Evolutionary conservation across 805 yeast genomes (phyloP).

Genomic region (Diddensiella santjacobensis): DNA sequence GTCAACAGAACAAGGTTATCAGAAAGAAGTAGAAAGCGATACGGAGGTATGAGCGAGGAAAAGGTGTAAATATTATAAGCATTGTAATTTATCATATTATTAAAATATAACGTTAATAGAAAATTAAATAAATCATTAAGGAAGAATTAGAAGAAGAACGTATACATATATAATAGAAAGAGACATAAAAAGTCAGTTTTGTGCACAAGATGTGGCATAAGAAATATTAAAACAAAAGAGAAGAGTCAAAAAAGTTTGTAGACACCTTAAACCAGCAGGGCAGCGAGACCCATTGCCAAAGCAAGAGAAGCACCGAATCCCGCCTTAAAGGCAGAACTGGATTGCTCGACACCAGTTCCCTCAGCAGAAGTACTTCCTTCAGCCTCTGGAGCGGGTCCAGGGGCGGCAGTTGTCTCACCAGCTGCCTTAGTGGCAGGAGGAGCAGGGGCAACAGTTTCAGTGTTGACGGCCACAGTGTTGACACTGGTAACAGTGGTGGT

Average conservation of each 20-base stretch:
- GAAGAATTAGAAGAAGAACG: neutral
- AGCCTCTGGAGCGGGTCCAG: neutral
- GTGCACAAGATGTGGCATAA: neutral
- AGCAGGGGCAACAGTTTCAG: constrained; percentile 4
- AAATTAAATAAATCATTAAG: neutral
- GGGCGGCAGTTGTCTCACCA: neutral
- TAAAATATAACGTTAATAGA: too few relatives aligned
- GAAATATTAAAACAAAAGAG: neutral
- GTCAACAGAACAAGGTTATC: too few relatives aligned
- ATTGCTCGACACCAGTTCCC: constrained; percentile 2
- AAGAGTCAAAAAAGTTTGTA: neutral
- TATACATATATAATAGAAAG: neutral
- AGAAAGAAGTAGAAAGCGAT: too few relatives aligned
- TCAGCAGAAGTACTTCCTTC: neutral
- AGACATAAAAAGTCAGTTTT: neutral
- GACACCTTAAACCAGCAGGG: neutral
- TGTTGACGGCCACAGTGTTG: neutral
- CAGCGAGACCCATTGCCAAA: constrained; percentile 2
- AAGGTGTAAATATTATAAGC: neutral
- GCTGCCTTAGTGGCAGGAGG: constrained; percentile 3
- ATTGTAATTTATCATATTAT: too few relatives aligned
- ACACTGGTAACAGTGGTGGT: neutral
- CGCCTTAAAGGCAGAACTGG: constrained; percentile 1
- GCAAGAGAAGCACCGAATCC: neutral
- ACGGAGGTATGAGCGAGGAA: too few relatives aligned